These are phyloP conservation scores for Cyberlindnera japonica DNA, from an alignment of 805 yeast genomes.

Conservation along the genomic window DNA sequence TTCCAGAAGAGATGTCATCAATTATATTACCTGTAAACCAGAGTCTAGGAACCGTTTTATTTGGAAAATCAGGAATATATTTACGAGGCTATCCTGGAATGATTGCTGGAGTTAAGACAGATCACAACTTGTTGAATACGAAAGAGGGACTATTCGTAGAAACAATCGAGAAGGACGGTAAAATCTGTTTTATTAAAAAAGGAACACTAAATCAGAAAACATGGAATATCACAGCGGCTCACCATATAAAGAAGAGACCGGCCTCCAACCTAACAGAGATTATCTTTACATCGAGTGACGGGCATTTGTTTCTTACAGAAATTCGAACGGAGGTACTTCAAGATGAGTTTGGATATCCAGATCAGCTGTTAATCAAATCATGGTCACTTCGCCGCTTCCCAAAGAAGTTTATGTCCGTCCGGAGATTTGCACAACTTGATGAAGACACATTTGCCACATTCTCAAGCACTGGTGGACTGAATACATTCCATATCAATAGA, in stretches of 20 bases:
- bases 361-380: conserved; percentile 2
- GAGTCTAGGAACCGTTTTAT: conserved; percentile 13
- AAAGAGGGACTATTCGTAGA: conserved; percentile 7
- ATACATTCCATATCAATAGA: conserved; percentile 6
- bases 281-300: conserved; percentile 8
- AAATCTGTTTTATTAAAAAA: conserved; percentile 9
- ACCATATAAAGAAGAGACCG: neutral
- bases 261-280: neutral
- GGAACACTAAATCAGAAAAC: neutral
- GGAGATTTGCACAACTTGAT: conserved; percentile 10
- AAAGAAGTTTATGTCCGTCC: conserved; percentile 1
- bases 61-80: conserved; percentile 17
- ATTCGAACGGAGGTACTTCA: conserved; percentile 3
- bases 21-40: conserved; percentile 4
- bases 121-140: neutral
- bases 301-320: conserved; percentile 6
- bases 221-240: conserved; percentile 12
- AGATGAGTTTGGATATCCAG: conserved; percentile 13
- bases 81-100: conserved; percentile 8
- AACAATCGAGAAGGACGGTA: neutral
- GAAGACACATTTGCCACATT: conserved; percentile 1
- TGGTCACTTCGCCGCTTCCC: conserved; percentile 15
- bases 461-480: conserved; percentile 12
- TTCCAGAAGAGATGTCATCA: conserved; percentile 16
- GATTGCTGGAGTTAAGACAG: neutral